These are phyloP conservation scores for Cornus suecica DNA, from an alignment of 148 eudicot genomes.

Conservation along the genomic window DNA sequence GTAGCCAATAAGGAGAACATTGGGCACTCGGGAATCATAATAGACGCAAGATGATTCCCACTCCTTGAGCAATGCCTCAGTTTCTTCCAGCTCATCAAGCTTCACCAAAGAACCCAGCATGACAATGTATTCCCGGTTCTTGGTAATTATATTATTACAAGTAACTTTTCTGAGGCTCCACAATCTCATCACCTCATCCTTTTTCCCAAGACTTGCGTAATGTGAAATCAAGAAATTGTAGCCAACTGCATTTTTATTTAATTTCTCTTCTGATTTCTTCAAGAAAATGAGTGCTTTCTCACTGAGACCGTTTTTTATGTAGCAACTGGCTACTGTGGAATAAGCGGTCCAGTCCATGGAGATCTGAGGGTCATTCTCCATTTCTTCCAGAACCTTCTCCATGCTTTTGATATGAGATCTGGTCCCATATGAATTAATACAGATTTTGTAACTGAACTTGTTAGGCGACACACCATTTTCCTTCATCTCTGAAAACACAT, in stretches of 20 bases:
- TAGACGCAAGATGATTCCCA: slow-evolving; percentile 30
- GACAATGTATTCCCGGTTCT: slow-evolving; percentile 31
- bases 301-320: slow-evolving; percentile 21
- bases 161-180: slow-evolving; percentile 29
- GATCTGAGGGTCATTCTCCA: slow-evolving; percentile 24
- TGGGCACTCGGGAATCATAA: slow-evolving; percentile 38
- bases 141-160: slow-evolving; percentile 21
- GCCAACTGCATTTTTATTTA: slow-evolving; percentile 15
- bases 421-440: slow-evolving; percentile 31
- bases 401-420: slow-evolving; percentile 22
- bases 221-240: slow-evolving; percentile 19
- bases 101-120: slow-evolving; percentile 15
- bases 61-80: slow-evolving; percentile 5
- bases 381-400: slow-evolving; percentile 30
- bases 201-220: slow-evolving; percentile 33
- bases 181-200: slow-evolving; percentile 28
- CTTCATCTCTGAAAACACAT: slow-evolving; percentile 37
- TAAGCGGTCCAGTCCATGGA: slow-evolving; percentile 34
- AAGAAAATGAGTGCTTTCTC: slow-evolving; percentile 32
- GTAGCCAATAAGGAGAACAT: slow-evolving; percentile 1
- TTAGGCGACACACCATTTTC: slow-evolving; percentile 27
- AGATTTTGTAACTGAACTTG: slow-evolving; percentile 28
- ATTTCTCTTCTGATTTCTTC: slow-evolving; percentile 29
- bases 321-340: slow-evolving; percentile 23
- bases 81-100: slow-evolving; percentile 21